Base-by-base conservation (phyloP, 768 basidiomycete species). In the Lepiota brunneoincarnata region DNA sequence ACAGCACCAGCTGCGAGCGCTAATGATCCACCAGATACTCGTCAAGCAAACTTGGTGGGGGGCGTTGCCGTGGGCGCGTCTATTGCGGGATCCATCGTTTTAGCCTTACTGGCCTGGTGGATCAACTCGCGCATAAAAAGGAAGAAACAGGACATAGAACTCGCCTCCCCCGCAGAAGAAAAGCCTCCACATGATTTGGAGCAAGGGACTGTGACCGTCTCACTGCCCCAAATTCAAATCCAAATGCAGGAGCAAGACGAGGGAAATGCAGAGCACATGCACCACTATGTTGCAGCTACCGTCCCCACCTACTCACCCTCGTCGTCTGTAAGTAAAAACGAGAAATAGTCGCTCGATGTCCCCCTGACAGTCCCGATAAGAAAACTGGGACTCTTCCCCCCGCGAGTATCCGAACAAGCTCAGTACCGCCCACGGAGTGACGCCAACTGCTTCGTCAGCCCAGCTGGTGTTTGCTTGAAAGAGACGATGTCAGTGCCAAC, bases 401-500 rank as follows among this genome's bases (percentile, higher is more conserved):
- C 37, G 18, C 26, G 7, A 35, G 18, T n/a, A 15, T 24, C 15
- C 35, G 12, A 5, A 51, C 39, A 14, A 41, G 3, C 31, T 51
- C 50, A 21, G 50, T 35, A 20, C 50, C 41, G 28, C 24, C 39
- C 5, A 49, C 14, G 76, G 76, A 6, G 58, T 72, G 1, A 71
- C 72, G 58, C 72, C 55, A 57, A 66, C 65, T 6, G 71, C 61
- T 4, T 77, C 78, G 46, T 80, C 78, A 1, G 69, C 74, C 66
- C 69, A 73, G 48, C 61, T 70, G 1, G 71, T 66, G 7, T 67
- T 61, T 5, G 63, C 55, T 58, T 75, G 72, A 55, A 72, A 71
- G 15, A 77, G 45, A 14, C 77, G 75, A 55, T 76, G 73, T 75
- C 75, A 77, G 53, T 76, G 75, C 81, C 82, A n/a, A 42, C 2